These are phyloP conservation scores for Aspergillus caelatus DNA, from an alignment of 2,329 filamentous ascomycete species.

Conservation along the genomic window DNA sequence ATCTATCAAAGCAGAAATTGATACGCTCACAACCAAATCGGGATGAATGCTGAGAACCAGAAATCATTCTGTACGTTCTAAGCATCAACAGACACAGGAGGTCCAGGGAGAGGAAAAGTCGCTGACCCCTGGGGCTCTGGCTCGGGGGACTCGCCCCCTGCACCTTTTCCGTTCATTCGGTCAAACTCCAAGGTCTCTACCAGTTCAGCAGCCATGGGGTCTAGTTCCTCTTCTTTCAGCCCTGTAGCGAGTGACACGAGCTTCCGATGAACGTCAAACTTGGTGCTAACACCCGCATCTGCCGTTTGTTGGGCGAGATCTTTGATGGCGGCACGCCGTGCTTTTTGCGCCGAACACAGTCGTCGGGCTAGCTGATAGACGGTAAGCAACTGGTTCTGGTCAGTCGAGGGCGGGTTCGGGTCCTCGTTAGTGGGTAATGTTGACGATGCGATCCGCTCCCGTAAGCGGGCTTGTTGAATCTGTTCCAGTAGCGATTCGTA, in stretches of 20 bases:
- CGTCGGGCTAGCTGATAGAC: slow-evolving; percentile 36
- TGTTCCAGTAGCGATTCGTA: slow-evolving; percentile 50
- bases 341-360: slow-evolving; percentile 37
- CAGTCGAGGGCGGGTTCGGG: slow-evolving; percentile 21
- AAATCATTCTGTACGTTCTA: slow-evolving; percentile 14
- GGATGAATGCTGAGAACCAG: background rate
- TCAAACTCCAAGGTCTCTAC: slow-evolving; percentile 50
- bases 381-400: slow-evolving; percentile 33
- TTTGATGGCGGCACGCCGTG: slow-evolving; percentile 38
- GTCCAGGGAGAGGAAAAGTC: slow-evolving; percentile 29
- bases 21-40: slow-evolving; percentile 6
- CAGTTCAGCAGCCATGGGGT: slow-evolving; percentile 50
- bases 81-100: slow-evolving; percentile 37
- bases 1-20: background rate
- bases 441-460: slow-evolving; percentile 30
- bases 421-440: slow-evolving; percentile 18
- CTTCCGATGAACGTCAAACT: slow-evolving; percentile 50
- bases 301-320: slow-evolving; percentile 48
- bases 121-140: slow-evolving; percentile 31
- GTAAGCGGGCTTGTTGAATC: slow-evolving; percentile 42
- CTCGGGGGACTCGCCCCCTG: slow-evolving; percentile 31
- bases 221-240: slow-evolving; percentile 50
- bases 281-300: slow-evolving; percentile 50
- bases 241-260: slow-evolving; percentile 51
- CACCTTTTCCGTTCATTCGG: slow-evolving; percentile 40